These are phyloP conservation scores for Dothideomycetes sp. DNA, from an alignment of 2,329 filamentous ascomycete genomes.

Conservation along the genomic window DNA sequence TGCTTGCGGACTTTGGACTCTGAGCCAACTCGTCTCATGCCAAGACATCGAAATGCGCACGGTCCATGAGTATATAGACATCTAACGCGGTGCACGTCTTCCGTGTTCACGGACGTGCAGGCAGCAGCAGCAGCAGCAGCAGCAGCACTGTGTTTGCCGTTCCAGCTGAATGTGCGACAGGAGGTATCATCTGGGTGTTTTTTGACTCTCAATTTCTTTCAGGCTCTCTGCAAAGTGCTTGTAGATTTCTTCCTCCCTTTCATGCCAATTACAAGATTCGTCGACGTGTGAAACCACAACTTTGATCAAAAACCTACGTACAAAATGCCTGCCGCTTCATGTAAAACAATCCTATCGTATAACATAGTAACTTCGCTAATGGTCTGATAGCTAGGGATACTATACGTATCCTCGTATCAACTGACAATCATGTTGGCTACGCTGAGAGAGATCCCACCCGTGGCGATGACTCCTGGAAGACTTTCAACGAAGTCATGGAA, in stretches of 20 bases:
- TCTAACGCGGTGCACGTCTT: constrained; percentile 9
- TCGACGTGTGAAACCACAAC: not conserved
- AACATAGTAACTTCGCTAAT: not conserved
- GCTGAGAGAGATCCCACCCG: constrained; percentile 87
- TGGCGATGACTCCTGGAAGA: constrained; percentile 95
- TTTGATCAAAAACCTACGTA: not conserved
- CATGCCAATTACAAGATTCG: constrained; percentile 4
- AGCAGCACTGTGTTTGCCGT: constrained; percentile 7
- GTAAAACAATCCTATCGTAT: not conserved
- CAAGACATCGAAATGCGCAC: too few relatives aligned
- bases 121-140: too few relatives aligned
- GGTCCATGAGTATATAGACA: too few relatives aligned
- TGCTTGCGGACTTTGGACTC: constrained; percentile 4
- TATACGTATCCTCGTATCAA: constrained; percentile 87
- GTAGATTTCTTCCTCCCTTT: not conserved
- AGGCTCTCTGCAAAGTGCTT: not conserved
- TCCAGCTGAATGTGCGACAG: not conserved
- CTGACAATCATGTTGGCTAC: constrained; percentile 96
- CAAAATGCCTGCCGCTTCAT: constrained; percentile 9
- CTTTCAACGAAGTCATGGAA: constrained; percentile 91
- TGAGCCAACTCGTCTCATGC: too few relatives aligned
- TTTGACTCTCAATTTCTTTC: not conserved
- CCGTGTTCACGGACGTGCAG: constrained; percentile 6
- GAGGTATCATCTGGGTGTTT: not conserved
- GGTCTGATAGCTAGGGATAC: constrained; percentile 56